Percentiles rank a stretch among this genome's conserved stretches.
These are phyloP conservation scores for Eucalyptus pauciflora DNA, from an alignment of 345 rosid genomes.

Conservation along the genomic window DNA sequence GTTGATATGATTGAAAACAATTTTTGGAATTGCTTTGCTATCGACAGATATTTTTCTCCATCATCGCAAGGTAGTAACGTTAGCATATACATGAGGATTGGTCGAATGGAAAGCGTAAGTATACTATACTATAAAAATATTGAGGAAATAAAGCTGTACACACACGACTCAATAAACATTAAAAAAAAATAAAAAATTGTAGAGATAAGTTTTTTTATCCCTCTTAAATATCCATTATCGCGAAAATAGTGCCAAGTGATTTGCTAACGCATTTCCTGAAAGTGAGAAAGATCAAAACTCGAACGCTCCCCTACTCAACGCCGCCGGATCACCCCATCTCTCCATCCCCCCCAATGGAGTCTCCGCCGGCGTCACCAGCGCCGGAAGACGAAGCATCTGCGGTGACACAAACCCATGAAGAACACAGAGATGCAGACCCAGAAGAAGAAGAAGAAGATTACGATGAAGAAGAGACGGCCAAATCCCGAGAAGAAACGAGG, in stretches of 20 bases:
- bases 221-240: not conserved
- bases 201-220: too few relatives aligned
- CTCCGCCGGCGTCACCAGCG: not conserved
- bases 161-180: not conserved
- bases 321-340: not conserved
- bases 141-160: not conserved
- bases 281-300: not conserved
- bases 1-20: not conserved
- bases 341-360: not conserved
- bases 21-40: not conserved
- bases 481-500: too few relatives aligned
- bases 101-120: not conserved
- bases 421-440: not conserved
- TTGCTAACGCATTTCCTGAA: not conserved
- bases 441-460: too few relatives aligned
- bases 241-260: not conserved
- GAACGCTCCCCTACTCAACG: not conserved
- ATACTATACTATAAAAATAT: not conserved
- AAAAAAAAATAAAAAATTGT: not conserved
- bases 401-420: not conserved
- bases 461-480: too few relatives aligned
- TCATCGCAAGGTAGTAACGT: not conserved
- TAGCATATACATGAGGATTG: not conserved
- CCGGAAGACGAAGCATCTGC: not conserved
- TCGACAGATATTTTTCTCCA: not conserved